These are phyloP conservation scores for Centaurea solstitialis DNA, from an alignment of 129 eudicot genomes.

Conservation along the genomic window DNA sequence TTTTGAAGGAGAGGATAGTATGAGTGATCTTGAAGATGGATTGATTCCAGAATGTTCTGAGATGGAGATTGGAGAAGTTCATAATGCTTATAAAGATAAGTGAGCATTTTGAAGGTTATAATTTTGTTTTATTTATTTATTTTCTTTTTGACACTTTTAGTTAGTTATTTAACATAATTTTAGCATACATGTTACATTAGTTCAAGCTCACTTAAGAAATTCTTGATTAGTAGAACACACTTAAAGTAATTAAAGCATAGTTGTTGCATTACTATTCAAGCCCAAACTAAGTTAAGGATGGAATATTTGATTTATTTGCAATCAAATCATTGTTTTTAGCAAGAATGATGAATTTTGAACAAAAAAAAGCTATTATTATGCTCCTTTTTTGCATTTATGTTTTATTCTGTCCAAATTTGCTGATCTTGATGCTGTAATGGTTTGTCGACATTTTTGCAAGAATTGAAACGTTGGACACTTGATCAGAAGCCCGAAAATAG, in stretches of 20 bases:
- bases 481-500: slow-evolving; percentile 13
- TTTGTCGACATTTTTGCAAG: neutral
- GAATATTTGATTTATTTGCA: neutral
- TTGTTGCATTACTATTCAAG: neutral
- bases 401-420: neutral
- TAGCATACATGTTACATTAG: neutral
- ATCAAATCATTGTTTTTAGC: neutral
- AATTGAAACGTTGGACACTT: slow-evolving; percentile 19
- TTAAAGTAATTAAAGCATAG: slow-evolving; percentile 1
- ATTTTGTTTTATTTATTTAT: too few species aligned
- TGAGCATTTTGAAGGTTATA: slow-evolving; percentile 15
- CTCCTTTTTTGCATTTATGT: neutral
- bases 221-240: neutral
- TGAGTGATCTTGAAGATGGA: slow-evolving; percentile 38
- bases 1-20: slow-evolving; percentile 28
- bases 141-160: neutral
- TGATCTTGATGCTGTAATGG: neutral
- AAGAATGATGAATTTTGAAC: neutral
- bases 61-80: slow-evolving; percentile 53
- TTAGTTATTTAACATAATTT: neutral
- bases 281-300: neutral
- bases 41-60: slow-evolving; percentile 32
- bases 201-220: too few species aligned
- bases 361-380: neutral
- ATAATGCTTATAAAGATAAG: slow-evolving; percentile 33